These are phyloP conservation scores for Coemansia sp. DNA, from an alignment of 192 early-diverging fungal species.

Conservation along the genomic window DNA sequence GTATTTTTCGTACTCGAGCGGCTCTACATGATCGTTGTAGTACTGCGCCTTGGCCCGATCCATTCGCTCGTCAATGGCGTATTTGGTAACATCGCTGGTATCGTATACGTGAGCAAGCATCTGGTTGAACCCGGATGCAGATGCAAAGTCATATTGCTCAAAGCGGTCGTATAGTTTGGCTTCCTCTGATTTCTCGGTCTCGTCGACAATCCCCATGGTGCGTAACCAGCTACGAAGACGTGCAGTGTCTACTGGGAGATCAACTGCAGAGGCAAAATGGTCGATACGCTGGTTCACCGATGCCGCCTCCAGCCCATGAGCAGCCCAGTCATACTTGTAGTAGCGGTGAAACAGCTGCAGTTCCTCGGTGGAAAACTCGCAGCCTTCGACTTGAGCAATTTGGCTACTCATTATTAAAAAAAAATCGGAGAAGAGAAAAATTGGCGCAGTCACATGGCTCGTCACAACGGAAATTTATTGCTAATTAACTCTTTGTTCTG, in stretches of 20 bases:
- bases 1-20: constrained; percentile 26
- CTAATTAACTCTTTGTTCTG: too few relatives aligned
- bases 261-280: constrained; percentile 18
- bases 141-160: constrained; percentile 35
- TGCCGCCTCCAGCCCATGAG: constrained; percentile 1
- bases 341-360: constrained; percentile 47
- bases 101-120: constrained; percentile 24
- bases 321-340: constrained; percentile 31
- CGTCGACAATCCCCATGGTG: constrained; percentile 31
- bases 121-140: constrained; percentile 38
- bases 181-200: constrained; percentile 4
- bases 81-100: constrained; percentile 10
- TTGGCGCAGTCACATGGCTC: background rate
- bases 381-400: constrained; percentile 45
- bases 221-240: constrained; percentile 41
- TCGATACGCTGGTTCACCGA: constrained; percentile 22
- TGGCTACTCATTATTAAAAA: constrained; percentile 7
- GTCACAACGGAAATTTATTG: too few relatives aligned
- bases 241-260: constrained; percentile 3
- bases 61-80: constrained; percentile 36
- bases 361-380: constrained; percentile 37
- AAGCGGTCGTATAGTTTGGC: constrained; percentile 29
- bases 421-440: background rate
- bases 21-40: constrained; percentile 27
- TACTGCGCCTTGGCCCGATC: constrained; percentile 35